Percentiles rank a stretch among this genome's conserved stretches.
Conservation (phyloP, 306 rosid genomes). For the Dalbergia oliveri region DNA sequence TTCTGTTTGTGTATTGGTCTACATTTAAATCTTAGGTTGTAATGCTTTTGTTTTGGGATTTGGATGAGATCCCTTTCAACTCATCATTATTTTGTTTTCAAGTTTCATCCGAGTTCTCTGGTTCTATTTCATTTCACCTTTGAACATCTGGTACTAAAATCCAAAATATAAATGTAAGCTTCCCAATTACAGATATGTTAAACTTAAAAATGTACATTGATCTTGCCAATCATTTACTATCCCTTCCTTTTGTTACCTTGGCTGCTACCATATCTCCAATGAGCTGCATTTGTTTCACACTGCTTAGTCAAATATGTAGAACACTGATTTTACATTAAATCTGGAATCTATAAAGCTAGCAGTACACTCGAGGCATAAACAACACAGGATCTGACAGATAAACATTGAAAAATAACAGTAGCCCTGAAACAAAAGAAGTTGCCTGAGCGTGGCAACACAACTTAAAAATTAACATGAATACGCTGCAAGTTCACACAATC, state of each 20-base stretch:
- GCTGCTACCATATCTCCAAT: neutral
- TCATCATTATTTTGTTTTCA: neutral
- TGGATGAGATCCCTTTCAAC: slow-evolving; percentile 19
- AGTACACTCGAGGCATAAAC: slow-evolving; percentile 2
- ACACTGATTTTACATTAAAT: slow-evolving; percentile 12
- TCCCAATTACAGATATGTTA: neutral
- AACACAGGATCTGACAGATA: slow-evolving; percentile 9
- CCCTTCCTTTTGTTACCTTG: neutral
- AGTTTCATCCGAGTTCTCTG: slow-evolving; percentile 9
- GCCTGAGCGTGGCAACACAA: slow-evolving; percentile 33
- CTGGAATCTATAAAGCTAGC: neutral
- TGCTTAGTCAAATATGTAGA: slow-evolving; percentile 6
- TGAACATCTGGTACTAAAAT: neutral
- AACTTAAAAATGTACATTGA: slow-evolving; percentile 28
- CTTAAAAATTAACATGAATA: slow-evolving; percentile 25
- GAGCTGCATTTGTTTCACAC: slow-evolving; percentile 8
- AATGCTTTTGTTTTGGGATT: slow-evolving; percentile 22
- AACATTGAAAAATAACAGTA: slow-evolving; percentile 5
- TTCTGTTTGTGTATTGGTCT: slow-evolving; percentile 32
- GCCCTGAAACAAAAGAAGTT: neutral
- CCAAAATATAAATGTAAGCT: slow-evolving; percentile 17
- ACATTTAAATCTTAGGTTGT: slow-evolving; percentile 25
- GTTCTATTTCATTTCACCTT: neutral
- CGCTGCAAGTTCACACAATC: slow-evolving; percentile 13
- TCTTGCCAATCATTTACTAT: neutral